These are phyloP conservation scores for Nepenthes mirabilis DNA, from an alignment of 148 eudicot species.

Conservation along the genomic window DNA sequence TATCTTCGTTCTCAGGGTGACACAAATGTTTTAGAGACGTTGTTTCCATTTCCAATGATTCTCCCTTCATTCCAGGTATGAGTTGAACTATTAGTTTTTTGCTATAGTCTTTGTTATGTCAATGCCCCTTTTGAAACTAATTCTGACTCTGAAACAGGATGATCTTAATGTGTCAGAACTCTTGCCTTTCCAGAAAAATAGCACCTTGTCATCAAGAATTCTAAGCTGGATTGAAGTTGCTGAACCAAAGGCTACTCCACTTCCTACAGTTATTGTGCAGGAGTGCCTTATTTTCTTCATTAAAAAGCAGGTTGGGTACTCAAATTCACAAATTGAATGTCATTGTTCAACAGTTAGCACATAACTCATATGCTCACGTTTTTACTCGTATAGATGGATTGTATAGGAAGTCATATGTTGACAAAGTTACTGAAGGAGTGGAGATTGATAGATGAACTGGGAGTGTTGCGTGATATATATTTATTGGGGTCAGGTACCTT, in stretches of 20 bases:
- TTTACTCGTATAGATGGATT: constrained; percentile 48
- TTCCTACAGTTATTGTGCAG: constrained; percentile 66
- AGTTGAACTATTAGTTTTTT: constrained; percentile 2
- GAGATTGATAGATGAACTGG: constrained; percentile 95
- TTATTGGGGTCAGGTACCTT: constrained; percentile 87
- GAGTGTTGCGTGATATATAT: constrained; percentile 78
- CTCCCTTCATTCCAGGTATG: constrained; percentile 75
- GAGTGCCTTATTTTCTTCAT: constrained; percentile 76
- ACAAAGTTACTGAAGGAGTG: constrained; percentile 77
- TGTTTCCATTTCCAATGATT: constrained; percentile 84
- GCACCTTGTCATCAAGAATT: constrained; percentile 67
- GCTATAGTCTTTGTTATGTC: not conserved
- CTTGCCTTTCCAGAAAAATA: constrained; percentile 77
- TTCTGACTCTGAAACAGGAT: constrained; percentile 41
- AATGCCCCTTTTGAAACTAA: constrained; percentile 7
- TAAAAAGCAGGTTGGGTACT: constrained; percentile 62
- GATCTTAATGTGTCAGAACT: constrained; percentile 62
- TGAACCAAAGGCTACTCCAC: constrained; percentile 60
- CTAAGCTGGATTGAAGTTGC: constrained; percentile 61
- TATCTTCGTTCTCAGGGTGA: constrained; percentile 41
- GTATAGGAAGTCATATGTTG: constrained; percentile 65
- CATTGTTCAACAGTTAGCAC: not conserved
- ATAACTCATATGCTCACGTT: not conserved
- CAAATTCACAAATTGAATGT: not conserved
- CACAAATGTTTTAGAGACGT: constrained; percentile 28